phyloP scores from a whole-genome alignment of 495 filamentous ascomycete genomes.

The Aspergillus nanangensis region DNA sequence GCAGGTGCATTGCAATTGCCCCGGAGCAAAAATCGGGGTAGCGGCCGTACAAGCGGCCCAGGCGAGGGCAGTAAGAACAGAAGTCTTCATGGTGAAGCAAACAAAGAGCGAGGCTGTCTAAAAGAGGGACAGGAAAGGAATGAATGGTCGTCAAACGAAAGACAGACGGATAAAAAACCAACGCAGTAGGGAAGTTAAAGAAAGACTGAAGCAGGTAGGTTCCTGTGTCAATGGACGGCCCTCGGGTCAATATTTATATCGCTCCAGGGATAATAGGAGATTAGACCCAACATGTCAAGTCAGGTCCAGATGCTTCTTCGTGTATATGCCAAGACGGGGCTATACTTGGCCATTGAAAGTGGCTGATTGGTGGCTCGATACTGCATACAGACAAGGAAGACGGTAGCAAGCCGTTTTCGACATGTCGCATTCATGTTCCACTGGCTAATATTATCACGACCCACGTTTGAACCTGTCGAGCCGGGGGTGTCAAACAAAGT shows the following conservation, averaged over 20 bases:
- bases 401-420: no score
- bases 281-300: not conserved
- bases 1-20: constrained; percentile 10
- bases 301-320: not conserved
- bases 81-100: constrained; percentile 17
- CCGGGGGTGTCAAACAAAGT: no score
- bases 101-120: constrained; percentile 5
- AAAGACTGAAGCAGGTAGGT: constrained; percentile 4
- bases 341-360: constrained; percentile 4
- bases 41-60: constrained; percentile 16
- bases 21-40: no score
- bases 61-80: constrained; percentile 13
- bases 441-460: no score
- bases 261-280: not conserved
- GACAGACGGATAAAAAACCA: not conserved
- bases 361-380: not conserved
- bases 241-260: not conserved
- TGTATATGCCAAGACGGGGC: constrained; percentile 2
- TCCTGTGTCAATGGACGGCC: not conserved
- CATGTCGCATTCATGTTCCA: no score
- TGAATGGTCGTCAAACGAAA: constrained; percentile 4
- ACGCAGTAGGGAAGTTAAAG: constrained; percentile 7
- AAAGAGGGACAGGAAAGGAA: constrained; percentile 6
- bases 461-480: no score
- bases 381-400: not conserved